Base-by-base conservation (phyloP, 2,329 filamentous ascomycete species). In the Diaporthe sp. region DNA sequence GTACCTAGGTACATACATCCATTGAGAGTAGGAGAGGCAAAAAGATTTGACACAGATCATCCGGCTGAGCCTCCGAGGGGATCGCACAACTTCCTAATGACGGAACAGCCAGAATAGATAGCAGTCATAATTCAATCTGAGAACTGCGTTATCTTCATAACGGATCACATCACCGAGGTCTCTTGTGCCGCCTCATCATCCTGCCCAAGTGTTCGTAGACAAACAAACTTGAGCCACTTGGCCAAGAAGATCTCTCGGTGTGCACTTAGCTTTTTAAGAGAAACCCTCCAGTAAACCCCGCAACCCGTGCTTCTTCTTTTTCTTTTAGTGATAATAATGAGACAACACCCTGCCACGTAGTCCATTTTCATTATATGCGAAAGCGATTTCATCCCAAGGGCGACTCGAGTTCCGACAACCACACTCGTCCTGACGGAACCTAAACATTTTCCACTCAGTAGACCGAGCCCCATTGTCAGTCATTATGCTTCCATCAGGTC, bases 61-160 rank as follows among this genome's bases (percentile, higher is more conserved):
- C n/a, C n/a, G n/a, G n/a, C n/a, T n/a, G n/a, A n/a, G n/a, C n/a
- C n/a, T n/a, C n/a, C n/a, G n/a, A n/a, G n/a, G n/a, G n/a, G n/a
- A n/a, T n/a, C n/a, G n/a, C n/a, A n/a, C n/a, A n/a, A n/a, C n/a
- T 31, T 31, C 28, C 28, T 4, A 31, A 31, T 31, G 28, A 31
- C 12, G 19, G 19, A 53, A 25, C 3, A 8, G 28, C 1, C 6
- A n/a, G 3, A 53, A 25, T 2, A 37, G 34, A 69, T 4, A 31
- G 65, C 49, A 69, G 49, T 42, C 51, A 42, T 28, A 10, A 42
- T 42, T 55, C 49, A 69, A 39, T 42, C 65, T 69, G 46, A 53
- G 31, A 19, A 53, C 46, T 68, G 46, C 31, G 13, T 42, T 51
- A 28, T 22, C 46, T 53, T 19, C 5, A n/a, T 12, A 39, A 28